phyloP scores from a whole-genome alignment of 2,329 filamentous ascomycete genomes.

The Scedosporium aurantiacum region DNA sequence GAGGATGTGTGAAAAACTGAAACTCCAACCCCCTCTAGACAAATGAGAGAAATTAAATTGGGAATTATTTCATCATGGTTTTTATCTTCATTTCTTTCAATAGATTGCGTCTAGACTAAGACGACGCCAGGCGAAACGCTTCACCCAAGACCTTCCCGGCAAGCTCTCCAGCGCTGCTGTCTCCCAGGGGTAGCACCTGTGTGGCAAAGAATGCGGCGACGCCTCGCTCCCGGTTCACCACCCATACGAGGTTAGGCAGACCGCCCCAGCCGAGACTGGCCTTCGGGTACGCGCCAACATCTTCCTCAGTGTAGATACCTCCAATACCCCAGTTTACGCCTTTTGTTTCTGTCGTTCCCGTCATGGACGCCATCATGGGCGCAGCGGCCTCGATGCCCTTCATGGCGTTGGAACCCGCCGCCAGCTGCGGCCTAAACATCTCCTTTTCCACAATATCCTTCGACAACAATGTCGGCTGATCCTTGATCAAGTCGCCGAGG shows the following conservation, averaged over 20 bases:
- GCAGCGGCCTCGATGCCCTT: background rate
- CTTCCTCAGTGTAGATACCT: background rate
- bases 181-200: background rate
- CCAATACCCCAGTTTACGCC: slow-evolving; percentile 4
- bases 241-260: slow-evolving; percentile 3
- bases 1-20: too few species aligned
- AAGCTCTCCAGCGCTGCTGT: background rate
- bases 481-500: background rate
- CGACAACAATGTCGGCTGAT: background rate
- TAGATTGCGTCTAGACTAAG: background rate
- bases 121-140: background rate
- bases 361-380: background rate
- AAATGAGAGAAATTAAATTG: too few species aligned
- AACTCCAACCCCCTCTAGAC: too few species aligned
- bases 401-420: background rate
- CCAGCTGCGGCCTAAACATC: background rate
- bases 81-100: too few species aligned
- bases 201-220: slow-evolving; percentile 12
- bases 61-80: too few species aligned
- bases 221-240: slow-evolving; percentile 1
- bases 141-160: background rate
- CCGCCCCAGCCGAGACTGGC: slow-evolving; percentile 4
- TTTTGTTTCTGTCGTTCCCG: background rate
- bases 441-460: background rate
- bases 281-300: background rate